These are phyloP conservation scores for Fusarium heterosporum DNA, from an alignment of 2,329 filamentous ascomycete species.

Conservation along the genomic window DNA sequence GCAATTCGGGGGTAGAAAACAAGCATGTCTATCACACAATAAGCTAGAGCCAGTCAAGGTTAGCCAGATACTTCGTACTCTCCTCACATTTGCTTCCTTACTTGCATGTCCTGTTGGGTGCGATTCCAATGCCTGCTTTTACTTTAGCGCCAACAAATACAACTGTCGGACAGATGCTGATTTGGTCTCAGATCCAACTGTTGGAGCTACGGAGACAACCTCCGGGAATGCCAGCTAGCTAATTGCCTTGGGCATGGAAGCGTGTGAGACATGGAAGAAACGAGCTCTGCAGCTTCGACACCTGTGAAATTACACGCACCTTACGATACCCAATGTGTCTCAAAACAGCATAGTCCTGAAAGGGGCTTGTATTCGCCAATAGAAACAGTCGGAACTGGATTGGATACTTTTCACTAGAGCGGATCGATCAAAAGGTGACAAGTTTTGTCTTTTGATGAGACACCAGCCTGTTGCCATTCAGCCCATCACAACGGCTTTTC, in stretches of 20 bases:
- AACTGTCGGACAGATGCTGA: not conserved
- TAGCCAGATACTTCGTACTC: constrained; percentile 1
- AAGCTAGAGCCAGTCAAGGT: constrained; percentile 23
- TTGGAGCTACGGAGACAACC: constrained; percentile 14
- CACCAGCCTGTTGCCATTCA: not conserved
- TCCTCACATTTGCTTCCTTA: constrained; percentile 18
- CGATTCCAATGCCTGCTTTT: constrained; percentile 23
- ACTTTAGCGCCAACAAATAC: not conserved
- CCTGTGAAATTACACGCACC: not conserved
- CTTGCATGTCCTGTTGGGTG: constrained; percentile 6
- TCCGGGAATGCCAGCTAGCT: constrained; percentile 10
- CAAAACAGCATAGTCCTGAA: not conserved
- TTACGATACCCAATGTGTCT: constrained; percentile 1
- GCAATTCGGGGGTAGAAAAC: constrained; percentile 19
- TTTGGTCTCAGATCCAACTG: constrained; percentile 1
- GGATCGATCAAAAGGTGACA: not conserved
- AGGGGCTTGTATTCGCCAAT: not conserved
- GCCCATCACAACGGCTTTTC: constrained; percentile 4
- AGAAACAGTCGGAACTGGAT: not conserved
- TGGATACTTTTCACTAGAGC: not conserved
- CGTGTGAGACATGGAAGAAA: not conserved
- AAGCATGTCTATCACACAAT: constrained; percentile 17
- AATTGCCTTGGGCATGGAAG: constrained; percentile 11
- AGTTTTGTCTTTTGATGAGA: not conserved
- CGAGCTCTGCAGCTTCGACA: not conserved